Conservation (phyloP, 805 yeast genomes). For the Barnettozyma siamensis region DNA sequence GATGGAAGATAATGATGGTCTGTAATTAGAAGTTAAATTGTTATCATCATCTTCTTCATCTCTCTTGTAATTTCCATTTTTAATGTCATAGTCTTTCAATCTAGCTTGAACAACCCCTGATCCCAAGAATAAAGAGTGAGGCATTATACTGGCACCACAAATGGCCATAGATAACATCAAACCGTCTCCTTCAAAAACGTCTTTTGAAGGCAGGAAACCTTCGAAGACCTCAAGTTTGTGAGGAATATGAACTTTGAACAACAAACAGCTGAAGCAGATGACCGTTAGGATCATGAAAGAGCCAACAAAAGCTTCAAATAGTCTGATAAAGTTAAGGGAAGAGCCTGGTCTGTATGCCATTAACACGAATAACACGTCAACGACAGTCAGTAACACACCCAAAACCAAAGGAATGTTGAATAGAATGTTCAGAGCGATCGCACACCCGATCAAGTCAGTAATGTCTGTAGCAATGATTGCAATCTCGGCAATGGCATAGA, state of each 20-base stretch:
- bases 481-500: slow-evolving; percentile 77
- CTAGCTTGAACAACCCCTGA: slow-evolving; percentile 87
- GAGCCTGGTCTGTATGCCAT: slow-evolving; percentile 86
- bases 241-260: slow-evolving; percentile 57
- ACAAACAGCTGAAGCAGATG: slow-evolving; percentile 74
- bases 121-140: slow-evolving; percentile 84
- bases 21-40: slow-evolving; percentile 35
- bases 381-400: slow-evolving; percentile 80
- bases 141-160: slow-evolving; percentile 94
- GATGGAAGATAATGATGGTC: slow-evolving; percentile 79
- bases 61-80: slow-evolving; percentile 52
- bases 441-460: slow-evolving; percentile 98
- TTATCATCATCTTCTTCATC: slow-evolving; percentile 24
- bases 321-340: slow-evolving; percentile 67
- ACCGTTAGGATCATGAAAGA: slow-evolving; percentile 76
- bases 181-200: slow-evolving; percentile 55
- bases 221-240: slow-evolving; percentile 52
- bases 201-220: slow-evolving; percentile 58
- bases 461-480: slow-evolving; percentile 95
- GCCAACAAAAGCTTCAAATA: slow-evolving; percentile 80
- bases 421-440: slow-evolving; percentile 82
- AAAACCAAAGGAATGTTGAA: slow-evolving; percentile 71
- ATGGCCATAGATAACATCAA: slow-evolving; percentile 78
- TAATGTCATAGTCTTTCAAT: slow-evolving; percentile 69
- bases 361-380: slow-evolving; percentile 80